Evolutionary conservation across 352 stramenopile genomes (phyloP).

Genomic region (Phytophthora quininea): DNA sequence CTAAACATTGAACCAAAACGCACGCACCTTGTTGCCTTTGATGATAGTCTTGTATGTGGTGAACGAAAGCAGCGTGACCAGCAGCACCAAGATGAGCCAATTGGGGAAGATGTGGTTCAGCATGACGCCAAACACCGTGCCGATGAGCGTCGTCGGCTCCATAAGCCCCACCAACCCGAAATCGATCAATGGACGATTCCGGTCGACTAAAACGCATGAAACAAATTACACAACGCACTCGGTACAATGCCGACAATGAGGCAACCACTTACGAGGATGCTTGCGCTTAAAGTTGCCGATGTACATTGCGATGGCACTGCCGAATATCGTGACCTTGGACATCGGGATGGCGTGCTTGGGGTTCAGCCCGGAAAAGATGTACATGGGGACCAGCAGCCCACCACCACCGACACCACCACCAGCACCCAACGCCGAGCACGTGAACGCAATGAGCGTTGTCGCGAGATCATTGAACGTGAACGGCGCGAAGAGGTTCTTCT

Average conservation of each 20-base stretch:
- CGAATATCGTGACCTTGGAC: slow-evolving; percentile 97
- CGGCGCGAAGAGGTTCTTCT: slow-evolving; percentile 78
- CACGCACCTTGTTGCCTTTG: slow-evolving; percentile 60
- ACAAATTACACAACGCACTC: not conserved
- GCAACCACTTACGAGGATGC: slow-evolving; percentile 77
- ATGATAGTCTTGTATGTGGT: slow-evolving; percentile 70
- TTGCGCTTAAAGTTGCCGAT: slow-evolving; percentile 92
- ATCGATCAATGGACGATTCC: slow-evolving; percentile 94
- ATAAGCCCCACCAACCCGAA: slow-evolving; percentile 97
- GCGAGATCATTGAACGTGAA: slow-evolving; percentile 67
- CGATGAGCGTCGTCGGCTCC: slow-evolving; percentile 91
- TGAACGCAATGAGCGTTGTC: slow-evolving; percentile 68
- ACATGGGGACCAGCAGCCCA: slow-evolving; percentile 96
- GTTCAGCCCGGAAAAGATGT: slow-evolving; percentile 92
- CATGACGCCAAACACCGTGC: slow-evolving; percentile 78
- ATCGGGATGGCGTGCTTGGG: slow-evolving; percentile 97
- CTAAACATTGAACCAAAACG: slow-evolving; percentile 12
- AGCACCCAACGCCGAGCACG: slow-evolving; percentile 89
- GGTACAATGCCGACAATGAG: not conserved
- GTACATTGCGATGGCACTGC: slow-evolving; percentile 94
- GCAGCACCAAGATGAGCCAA: slow-evolving; percentile 75
- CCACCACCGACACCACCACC: slow-evolving; percentile 92
- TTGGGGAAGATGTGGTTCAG: slow-evolving; percentile 79
- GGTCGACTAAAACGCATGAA: slow-evolving; percentile 41
- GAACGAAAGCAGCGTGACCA: slow-evolving; percentile 69